These are phyloP conservation scores for Plasmopara viticola DNA, from an alignment of 352 stramenopile genomes.

Conservation along the genomic window DNA sequence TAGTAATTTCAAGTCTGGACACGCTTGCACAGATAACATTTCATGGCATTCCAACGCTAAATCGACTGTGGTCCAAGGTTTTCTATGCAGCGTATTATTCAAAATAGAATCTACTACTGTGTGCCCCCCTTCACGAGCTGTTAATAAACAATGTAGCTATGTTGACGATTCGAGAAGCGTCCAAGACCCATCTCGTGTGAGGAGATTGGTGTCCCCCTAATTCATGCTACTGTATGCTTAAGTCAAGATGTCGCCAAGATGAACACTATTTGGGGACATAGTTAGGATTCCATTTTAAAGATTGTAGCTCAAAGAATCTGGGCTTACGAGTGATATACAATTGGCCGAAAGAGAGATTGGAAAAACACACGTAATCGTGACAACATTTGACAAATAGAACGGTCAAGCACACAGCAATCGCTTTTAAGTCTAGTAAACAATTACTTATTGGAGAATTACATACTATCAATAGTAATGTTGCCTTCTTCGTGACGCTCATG, in stretches of 20 bases:
- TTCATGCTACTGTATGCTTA: conserved; percentile 8
- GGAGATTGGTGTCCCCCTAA: conserved; percentile 39
- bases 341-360: conserved; percentile 95
- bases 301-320: conserved; percentile 73
- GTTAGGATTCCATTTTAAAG: conserved; percentile 86
- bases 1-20: conserved; percentile 60
- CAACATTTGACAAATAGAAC: conserved; percentile 99
- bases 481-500: conserved; percentile 93
- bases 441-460: conserved; percentile 99
- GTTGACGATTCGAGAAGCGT: conserved; percentile 91
- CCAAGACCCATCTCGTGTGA: conserved; percentile 78
- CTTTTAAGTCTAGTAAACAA: conserved; percentile 89
- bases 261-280: conserved; percentile 98
- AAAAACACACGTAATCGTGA: conserved; percentile 95
- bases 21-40: conserved; percentile 73
- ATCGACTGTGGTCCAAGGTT: conserved; percentile 97
- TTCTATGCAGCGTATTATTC: conserved; percentile 94
- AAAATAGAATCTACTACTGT: conserved; percentile 97
- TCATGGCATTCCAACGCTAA: conserved; percentile 81
- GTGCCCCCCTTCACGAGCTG: conserved; percentile 88
- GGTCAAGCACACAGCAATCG: conserved; percentile 87
- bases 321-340: conserved; percentile 98
- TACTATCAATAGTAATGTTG: conserved; percentile 40
- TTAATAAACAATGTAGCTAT: too few relatives aligned
- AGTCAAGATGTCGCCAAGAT: conserved; percentile 51